phyloP scores from a whole-genome alignment of 257 asterid species.

The Rhazya stricta region DNA sequence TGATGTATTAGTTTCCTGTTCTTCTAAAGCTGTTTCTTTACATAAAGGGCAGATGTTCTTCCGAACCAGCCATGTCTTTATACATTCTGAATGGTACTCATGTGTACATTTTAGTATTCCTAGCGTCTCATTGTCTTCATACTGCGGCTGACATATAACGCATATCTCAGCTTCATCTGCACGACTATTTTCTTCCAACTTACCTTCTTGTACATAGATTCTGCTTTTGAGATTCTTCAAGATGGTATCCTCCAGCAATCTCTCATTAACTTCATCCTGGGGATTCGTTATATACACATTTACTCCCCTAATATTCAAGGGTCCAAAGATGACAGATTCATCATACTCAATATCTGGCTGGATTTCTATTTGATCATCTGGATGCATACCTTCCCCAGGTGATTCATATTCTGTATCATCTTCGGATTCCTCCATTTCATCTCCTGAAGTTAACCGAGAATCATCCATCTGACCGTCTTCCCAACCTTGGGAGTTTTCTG shows the following conservation, averaged over 20 bases:
- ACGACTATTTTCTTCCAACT: neutral
- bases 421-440: too few relatives aligned
- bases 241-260: neutral
- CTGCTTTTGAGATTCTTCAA: neutral
- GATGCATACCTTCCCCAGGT: too few relatives aligned
- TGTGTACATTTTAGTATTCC: neutral
- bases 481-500: too few relatives aligned
- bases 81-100: slow-evolving; percentile 4
- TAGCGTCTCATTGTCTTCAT: neutral
- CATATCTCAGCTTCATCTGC: neutral
- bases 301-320: neutral
- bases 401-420: too few relatives aligned
- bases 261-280: neutral
- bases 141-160: neutral
- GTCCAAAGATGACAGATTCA: neutral
- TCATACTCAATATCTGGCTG: neutral
- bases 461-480: too few relatives aligned
- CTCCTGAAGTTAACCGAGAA: too few relatives aligned
- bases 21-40: neutral
- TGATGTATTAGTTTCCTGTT: neutral
- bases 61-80: neutral
- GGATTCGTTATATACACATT: neutral
- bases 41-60: neutral
- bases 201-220: neutral
- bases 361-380: too few relatives aligned